Conservation (phyloP, 129 eudicot genomes). For the Flaveria ramosissima region DNA sequence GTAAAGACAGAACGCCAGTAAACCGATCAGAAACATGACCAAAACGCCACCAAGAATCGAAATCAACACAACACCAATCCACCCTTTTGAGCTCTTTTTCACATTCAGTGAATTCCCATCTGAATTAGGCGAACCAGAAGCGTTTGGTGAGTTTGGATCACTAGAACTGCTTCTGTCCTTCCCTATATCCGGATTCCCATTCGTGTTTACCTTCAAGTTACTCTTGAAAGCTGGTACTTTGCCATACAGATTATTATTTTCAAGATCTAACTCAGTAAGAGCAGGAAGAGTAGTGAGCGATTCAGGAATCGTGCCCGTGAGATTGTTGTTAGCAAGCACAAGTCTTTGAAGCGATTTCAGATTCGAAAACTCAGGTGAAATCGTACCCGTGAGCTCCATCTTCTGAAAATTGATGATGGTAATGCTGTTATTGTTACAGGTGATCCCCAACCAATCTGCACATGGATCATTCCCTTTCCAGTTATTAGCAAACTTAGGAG, state of each 20-base stretch:
- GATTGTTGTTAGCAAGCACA: constrained; percentile 74
- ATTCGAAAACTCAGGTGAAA: constrained; percentile 65
- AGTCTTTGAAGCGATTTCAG: constrained; percentile 81
- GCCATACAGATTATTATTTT: constrained; percentile 71
- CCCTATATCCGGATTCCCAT: constrained; percentile 79
- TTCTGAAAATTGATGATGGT: constrained; percentile 71
- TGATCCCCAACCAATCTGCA: constrained; percentile 82
- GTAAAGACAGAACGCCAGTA: constrained; percentile 68
- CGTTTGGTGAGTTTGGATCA: constrained; percentile 30
- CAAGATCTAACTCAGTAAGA: constrained; percentile 65
- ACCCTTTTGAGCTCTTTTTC: constrained; percentile 55
- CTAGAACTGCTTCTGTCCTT: constrained; percentile 48
- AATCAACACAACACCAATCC: constrained; percentile 56
- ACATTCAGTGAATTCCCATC: constrained; percentile 31
- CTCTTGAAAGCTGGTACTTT: constrained; percentile 68
- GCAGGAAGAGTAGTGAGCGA: constrained; percentile 74
- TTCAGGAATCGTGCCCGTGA: constrained; percentile 75
- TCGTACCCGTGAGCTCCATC: constrained; percentile 68
- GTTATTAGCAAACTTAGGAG: constrained; percentile 52
- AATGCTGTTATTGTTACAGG: constrained; percentile 69
- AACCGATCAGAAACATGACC: constrained; percentile 48
- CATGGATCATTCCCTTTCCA: constrained; percentile 97
- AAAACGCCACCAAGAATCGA: constrained; percentile 62
- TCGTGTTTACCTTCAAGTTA: constrained; percentile 51
- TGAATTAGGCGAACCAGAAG: constrained; percentile 27